Percentiles rank a stretch among this genome's conserved stretches.
Evolutionary conservation across 2,329 filamentous ascomycete species (phyloP).

Genomic region (Diaporthe sp.): DNA sequence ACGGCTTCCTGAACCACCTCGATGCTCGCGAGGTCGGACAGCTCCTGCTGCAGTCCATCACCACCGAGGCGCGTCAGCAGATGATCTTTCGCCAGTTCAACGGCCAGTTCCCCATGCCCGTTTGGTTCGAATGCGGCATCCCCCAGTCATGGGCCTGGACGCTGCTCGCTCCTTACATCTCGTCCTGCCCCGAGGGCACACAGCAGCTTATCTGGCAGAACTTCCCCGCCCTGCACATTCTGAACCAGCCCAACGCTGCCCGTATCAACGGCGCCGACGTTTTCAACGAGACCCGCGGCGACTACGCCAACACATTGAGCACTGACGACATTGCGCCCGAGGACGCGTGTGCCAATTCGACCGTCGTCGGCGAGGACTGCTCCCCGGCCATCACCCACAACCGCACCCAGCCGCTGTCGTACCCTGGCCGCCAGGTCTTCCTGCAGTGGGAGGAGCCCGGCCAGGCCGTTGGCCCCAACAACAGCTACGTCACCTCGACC

Average conservation of each 20-base stretch:
- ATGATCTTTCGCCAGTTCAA: conserved; percentile 87
- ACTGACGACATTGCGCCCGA: conserved; percentile 57
- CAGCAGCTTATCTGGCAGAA: conserved; percentile 88
- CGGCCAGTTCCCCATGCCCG: conserved; percentile 84
- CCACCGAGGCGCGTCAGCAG: conserved; percentile 85
- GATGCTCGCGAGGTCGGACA: conserved; percentile 81
- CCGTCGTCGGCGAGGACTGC: conserved; percentile 68
- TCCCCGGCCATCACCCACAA: conserved; percentile 76
- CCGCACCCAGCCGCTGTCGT: conserved; percentile 77
- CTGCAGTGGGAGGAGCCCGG: conserved; percentile 81
- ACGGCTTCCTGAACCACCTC: conserved; percentile 83
- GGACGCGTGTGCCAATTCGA: conserved; percentile 70
- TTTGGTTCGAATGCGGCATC: conserved; percentile 84
- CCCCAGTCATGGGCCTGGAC: conserved; percentile 91
- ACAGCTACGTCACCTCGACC: conserved; percentile 79
- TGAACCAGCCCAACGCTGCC: conserved; percentile 83
- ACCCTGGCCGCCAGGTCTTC: conserved; percentile 78
- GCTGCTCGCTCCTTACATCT: conserved; percentile 84
- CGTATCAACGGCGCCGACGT: conserved; percentile 73
- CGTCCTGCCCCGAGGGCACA: conserved; percentile 77
- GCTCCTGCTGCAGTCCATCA: conserved; percentile 80
- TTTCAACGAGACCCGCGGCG: conserved; percentile 73
- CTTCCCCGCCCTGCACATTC: conserved; percentile 78
- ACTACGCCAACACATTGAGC: conserved; percentile 67
- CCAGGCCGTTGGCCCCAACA: conserved; percentile 80